Percentiles rank a stretch among this genome's conserved stretches.
Evolutionary conservation across 371 early-diverging fungal genomes (phyloP).

Genomic region (Circinella minor): DNA sequence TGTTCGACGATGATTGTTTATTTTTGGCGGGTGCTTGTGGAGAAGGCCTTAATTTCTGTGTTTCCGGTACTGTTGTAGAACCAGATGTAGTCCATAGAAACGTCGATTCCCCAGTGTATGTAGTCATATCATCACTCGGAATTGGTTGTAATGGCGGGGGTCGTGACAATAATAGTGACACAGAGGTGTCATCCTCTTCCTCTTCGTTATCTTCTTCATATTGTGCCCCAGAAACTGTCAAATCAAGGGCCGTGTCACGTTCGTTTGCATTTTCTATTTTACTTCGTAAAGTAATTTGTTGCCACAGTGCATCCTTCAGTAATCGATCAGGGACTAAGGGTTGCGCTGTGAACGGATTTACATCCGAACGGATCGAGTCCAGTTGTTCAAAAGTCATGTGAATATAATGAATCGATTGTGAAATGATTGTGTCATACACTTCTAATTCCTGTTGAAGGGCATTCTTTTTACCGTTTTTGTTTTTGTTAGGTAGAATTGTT

Average conservation of each 20-base stretch:
- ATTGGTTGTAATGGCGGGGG: conserved; percentile 29
- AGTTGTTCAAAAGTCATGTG: conserved; percentile 66
- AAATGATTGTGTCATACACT: conserved; percentile 34
- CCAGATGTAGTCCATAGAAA: conserved; percentile 1
- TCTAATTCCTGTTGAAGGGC: conserved; percentile 25
- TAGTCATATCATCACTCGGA: conserved; percentile 59
- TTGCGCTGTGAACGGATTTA: conserved; percentile 45
- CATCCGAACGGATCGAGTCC: conserved; percentile 42
- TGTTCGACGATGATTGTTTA: neutral
- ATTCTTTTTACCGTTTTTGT: too few relatives aligned
- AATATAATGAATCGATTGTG: conserved; percentile 52
- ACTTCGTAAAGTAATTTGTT: conserved; percentile 51
- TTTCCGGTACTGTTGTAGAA: neutral
- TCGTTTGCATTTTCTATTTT: conserved; percentile 51
- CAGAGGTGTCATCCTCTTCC: too few relatives aligned
- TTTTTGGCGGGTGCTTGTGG: neutral
- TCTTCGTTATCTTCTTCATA: conserved; percentile 2
- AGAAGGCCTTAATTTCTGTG: neutral
- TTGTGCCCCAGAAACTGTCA: conserved; percentile 23
- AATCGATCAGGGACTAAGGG: conserved; percentile 37
- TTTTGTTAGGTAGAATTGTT: too few relatives aligned
- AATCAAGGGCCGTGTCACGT: conserved; percentile 37
- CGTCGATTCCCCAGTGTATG: conserved; percentile 48
- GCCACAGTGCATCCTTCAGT: conserved; percentile 60
- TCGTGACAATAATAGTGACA: neutral